phyloP scores from a whole-genome alignment of 352 stramenopile genomes.

The Globisporangium okanoganense region DNA sequence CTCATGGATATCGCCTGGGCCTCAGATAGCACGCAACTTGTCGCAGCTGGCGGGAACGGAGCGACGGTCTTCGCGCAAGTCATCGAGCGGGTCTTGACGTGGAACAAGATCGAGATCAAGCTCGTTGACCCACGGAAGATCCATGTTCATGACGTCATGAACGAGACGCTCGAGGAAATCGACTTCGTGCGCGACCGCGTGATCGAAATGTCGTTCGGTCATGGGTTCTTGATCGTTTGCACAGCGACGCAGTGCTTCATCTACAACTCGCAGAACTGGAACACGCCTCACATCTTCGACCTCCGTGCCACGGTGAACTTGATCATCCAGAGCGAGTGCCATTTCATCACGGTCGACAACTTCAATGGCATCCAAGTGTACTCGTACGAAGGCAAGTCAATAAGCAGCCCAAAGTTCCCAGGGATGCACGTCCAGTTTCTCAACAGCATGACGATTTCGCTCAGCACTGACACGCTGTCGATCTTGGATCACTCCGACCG shows the following conservation, averaged over 20 bases:
- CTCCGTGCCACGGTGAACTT: constrained; percentile 82
- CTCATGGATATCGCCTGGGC: constrained; percentile 89
- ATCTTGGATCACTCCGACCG: constrained; percentile 88
- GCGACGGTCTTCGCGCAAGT: constrained; percentile 89
- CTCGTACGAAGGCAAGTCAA: constrained; percentile 89
- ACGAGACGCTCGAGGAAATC: constrained; percentile 89
- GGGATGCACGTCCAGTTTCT: constrained; percentile 89
- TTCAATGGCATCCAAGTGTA: constrained; percentile 89
- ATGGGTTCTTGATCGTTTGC: constrained; percentile 90
- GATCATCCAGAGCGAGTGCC: constrained; percentile 82
- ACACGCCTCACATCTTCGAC: constrained; percentile 93
- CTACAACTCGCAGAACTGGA: constrained; percentile 90
- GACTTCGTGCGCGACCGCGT: constrained; percentile 90
- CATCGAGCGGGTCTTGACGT: constrained; percentile 78
- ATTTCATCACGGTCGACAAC: constrained; percentile 90
- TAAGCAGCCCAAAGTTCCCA: constrained; percentile 84
- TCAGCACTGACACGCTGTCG: constrained; percentile 85
- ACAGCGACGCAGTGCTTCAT: constrained; percentile 92
- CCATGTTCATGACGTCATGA: constrained; percentile 84
- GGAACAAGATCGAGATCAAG: constrained; percentile 88
- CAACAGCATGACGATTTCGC: constrained; percentile 75
- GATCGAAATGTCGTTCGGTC: constrained; percentile 90
- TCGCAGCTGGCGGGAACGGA: constrained; percentile 83
- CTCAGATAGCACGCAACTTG: constrained; percentile 89
- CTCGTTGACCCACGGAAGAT: constrained; percentile 86